Conservation (phyloP, 2,329 filamentous ascomycete genomes). For the Botrytis elliptica region DNA sequence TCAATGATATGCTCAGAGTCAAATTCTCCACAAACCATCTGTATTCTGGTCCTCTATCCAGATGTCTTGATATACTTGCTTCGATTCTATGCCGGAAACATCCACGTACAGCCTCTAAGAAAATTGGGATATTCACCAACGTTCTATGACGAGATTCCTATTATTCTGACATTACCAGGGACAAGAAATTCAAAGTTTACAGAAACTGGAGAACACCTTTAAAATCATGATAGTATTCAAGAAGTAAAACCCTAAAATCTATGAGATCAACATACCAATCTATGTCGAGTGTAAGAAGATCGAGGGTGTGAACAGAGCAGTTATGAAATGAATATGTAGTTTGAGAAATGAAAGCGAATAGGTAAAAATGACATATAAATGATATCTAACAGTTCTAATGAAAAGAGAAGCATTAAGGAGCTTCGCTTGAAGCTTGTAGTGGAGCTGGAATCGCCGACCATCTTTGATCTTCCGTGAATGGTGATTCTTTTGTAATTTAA, state of each 20-base stretch:
- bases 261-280: neutral
- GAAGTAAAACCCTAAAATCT: neutral
- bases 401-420: neutral
- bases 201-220: neutral
- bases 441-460: neutral
- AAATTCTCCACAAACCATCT: neutral
- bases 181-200: neutral
- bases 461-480: neutral
- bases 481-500: neutral
- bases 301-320: neutral
- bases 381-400: neutral
- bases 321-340: neutral
- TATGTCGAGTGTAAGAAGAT: neutral
- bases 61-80: neutral
- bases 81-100: neutral
- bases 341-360: neutral
- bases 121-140: neutral
- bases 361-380: neutral
- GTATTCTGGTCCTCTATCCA: neutral
- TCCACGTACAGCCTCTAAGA: neutral
- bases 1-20: neutral
- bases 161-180: accelerated
- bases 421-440: neutral
- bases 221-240: neutral
- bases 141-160: neutral